Conservation (phyloP, 192 early-diverging fungal genomes). For the Linnemannia hyalina region DNA sequence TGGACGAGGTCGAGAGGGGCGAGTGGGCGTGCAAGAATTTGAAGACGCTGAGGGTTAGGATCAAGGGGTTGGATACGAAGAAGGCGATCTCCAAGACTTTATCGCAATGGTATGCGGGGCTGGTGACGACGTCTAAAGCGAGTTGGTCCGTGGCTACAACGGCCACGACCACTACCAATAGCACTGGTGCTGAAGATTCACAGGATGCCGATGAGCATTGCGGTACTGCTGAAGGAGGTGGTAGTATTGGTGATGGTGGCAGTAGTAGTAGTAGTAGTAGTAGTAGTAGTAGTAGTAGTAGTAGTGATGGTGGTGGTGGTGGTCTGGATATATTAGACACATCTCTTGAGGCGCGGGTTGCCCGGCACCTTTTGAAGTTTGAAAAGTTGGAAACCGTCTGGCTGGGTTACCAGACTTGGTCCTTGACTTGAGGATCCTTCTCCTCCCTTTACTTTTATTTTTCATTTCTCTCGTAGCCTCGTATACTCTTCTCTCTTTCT, state of each 20-base stretch:
- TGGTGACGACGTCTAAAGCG: not conserved
- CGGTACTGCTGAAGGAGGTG: too few species aligned
- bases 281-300: too few species aligned
- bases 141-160: too few species aligned
- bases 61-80: slow-evolving; percentile 7
- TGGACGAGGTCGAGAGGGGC: slow-evolving; percentile 19
- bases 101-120: not conserved
- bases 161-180: too few species aligned
- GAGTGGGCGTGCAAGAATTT: not conserved
- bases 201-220: not conserved
- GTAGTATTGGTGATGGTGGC: too few species aligned
- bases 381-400: not conserved
- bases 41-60: not conserved
- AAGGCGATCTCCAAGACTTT: not conserved
- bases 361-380: slow-evolving; percentile 6
- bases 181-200: not conserved
- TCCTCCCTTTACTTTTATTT: not conserved
- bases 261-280: too few species aligned
- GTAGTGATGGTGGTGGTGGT: too few species aligned
- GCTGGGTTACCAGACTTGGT: slow-evolving; percentile 7
- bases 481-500: not conserved
- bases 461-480: not conserved
- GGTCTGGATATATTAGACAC: not conserved
- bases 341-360: slow-evolving; percentile 12
- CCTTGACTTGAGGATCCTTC: not conserved